A percentile compares a stretch with the other conserved stretches of the same genome.
Evolutionary conservation across 352 stramenopile species (phyloP).

Genomic region (Aphanomyces euteiches): DNA sequence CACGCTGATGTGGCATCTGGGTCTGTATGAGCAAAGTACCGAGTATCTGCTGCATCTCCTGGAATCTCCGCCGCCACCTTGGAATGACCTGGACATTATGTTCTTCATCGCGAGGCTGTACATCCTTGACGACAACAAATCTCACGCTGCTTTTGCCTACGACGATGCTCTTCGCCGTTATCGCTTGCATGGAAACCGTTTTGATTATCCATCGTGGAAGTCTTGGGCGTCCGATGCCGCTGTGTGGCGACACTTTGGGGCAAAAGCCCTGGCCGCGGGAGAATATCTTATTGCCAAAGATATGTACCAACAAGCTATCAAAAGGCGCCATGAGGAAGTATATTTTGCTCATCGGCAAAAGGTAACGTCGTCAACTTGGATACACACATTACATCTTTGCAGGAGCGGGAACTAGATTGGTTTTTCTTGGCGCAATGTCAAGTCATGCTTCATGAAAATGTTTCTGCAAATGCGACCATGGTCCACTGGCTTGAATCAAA

Average conservation of each 20-base stretch:
- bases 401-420: slow-evolving; percentile 45
- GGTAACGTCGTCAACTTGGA: background rate
- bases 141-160: slow-evolving; percentile 55
- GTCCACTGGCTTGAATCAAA: slow-evolving; percentile 17
- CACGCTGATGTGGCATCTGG: slow-evolving; percentile 53
- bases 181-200: slow-evolving; percentile 35
- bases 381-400: background rate
- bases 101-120: slow-evolving; percentile 60
- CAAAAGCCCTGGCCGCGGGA: slow-evolving; percentile 43
- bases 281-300: slow-evolving; percentile 63
- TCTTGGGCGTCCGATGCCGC: slow-evolving; percentile 50
- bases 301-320: slow-evolving; percentile 56
- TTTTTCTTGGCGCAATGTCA: slow-evolving; percentile 48
- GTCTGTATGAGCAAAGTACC: slow-evolving; percentile 57
- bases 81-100: slow-evolving; percentile 48
- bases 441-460: slow-evolving; percentile 48
- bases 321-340: slow-evolving; percentile 43
- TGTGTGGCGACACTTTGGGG: slow-evolving; percentile 53
- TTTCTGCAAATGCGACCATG: slow-evolving; percentile 34
- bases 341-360: slow-evolving; percentile 40
- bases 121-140: slow-evolving; percentile 46
- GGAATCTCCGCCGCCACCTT: slow-evolving; percentile 49
- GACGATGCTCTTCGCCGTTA: slow-evolving; percentile 62
- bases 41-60: slow-evolving; percentile 67
- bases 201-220: slow-evolving; percentile 44